Base-by-base conservation (phyloP, 345 rosid genomes). In the Salix caprea region DNA sequence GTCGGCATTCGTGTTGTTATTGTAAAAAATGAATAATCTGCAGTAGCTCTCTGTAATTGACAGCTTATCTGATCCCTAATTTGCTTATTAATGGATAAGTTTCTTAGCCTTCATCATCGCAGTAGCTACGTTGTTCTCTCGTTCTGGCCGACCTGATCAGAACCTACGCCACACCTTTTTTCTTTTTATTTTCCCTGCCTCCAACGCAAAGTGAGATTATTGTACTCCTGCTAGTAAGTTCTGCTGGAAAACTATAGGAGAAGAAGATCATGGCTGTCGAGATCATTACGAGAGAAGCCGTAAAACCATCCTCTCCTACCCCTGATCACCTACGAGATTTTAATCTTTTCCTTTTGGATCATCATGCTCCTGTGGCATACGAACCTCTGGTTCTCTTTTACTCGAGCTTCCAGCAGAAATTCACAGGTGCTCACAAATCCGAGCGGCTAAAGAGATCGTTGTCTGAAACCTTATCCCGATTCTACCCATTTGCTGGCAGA, bases 401-500 rank as follows among this genome's bases (percentile, higher is more conserved):
- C 76, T 39, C 78, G 48, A 36, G 4, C 6, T 39, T 4, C 34
- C 18, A 2, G 5, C 30, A 3, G 36, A 19, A 28, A 5, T 10
- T 10, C 34, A 6, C 39, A 2, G 24, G 1, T 15, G 15, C 68
- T 6, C 73, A 64, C 24, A 54, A 36, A 69, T 73, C 56, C 21
- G 69, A 54, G 64, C 58, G 14, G 19, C 73, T 81, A 1, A 88
- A 87, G 84, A 58, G 26, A 79, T 88, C 93, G 7, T 74, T 89
- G 32, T 85, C 93, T 0, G 61, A 79, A 68, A 77, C 81, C 24
- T 75, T 88, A 64, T 67, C 84, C 65, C 77, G 52, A 56, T 88
- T 85, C 42, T 88, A 86, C 77, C 93, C 90, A 6, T 70, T 82
- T 5, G 82, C 79, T 1, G 85, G 85, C 6, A 54, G 72, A 23